Evolutionary conservation across 2,329 filamentous ascomycete genomes (phyloP).

Genomic region (Berkeleyomyces rouxiae): DNA sequence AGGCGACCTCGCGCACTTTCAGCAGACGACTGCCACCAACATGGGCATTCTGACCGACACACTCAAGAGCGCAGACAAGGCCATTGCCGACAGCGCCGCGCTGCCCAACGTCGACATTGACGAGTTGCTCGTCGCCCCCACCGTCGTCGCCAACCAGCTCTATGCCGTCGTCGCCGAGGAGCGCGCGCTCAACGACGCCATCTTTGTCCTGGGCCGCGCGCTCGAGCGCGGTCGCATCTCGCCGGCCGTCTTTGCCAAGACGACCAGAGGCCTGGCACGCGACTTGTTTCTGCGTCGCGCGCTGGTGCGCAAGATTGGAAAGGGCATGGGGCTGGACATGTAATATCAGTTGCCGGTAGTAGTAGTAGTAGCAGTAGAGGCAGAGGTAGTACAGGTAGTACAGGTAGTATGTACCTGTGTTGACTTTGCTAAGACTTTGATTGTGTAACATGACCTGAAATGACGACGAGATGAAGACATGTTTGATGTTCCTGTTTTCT

Average conservation of each 20-base stretch:
- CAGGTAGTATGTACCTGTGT: no score
- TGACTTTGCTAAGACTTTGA: no score
- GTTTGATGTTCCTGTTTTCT: no score
- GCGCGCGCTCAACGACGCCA: conserved; percentile 65
- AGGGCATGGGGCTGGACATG: conserved; percentile 49
- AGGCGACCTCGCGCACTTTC: conserved; percentile 51
- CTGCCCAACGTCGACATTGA: conserved; percentile 65
- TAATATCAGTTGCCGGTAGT: background rate
- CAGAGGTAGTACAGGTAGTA: no score
- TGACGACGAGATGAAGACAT: no score
- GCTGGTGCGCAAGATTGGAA: conserved; percentile 58
- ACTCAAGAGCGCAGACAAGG: conserved; percentile 59
- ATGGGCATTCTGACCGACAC: conserved; percentile 61
- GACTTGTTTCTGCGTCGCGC: conserved; percentile 79
- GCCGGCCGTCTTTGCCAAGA: conserved; percentile 60
- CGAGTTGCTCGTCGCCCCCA: conserved; percentile 82
- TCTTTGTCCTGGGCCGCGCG: conserved; percentile 64
- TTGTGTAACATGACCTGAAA: no score
- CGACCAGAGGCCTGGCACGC: conserved; percentile 54
- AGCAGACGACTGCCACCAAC: conserved; percentile 57
- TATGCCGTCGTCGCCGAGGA: conserved; percentile 85
- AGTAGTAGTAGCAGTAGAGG: no score
- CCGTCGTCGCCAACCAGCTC: conserved; percentile 80
- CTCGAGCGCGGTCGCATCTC: conserved; percentile 56
- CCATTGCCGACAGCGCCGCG: conserved; percentile 55